Base-by-base conservation (phyloP, 2,329 filamentous ascomycete genomes). In the Chaetomiaceae sp. region DNA sequence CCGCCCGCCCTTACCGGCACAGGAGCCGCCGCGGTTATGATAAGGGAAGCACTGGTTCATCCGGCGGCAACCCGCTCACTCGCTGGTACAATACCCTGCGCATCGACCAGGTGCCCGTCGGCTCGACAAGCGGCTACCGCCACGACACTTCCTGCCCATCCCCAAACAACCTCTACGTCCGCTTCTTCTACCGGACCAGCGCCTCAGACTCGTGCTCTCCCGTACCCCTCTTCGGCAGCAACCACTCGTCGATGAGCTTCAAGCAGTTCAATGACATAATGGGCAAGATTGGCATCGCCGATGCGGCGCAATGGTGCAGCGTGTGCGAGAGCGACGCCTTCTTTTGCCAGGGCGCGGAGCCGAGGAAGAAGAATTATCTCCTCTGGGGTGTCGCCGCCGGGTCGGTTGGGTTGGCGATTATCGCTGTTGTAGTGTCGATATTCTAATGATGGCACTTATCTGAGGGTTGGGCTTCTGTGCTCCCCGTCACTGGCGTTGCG, bases 151-250 rank as follows among this genome's bases (percentile, higher is more conserved):
- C 40, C 1, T 68, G 65, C 48, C 72, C 73, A 0, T 43, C 58
- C 2, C 52, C 60, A 0, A 62, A 70, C 9, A 70, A 77, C 19
- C 68, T 83, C 15, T 72, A 68, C 53, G 75, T 84, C 4, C 76
- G 81, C n/a, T 81, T 84, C 64, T 65, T 78, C 3, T 84, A 82
- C 68, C 75, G 77, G 27, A 75, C 68, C 75, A 77, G 29, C 75
- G 77, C 6, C 68, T 14, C 31, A 7, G 4, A 2, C 6, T 23
- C 22, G 29, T 3, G 7, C 38, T 36, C 19, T n/a, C 27, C 8
- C 33, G 17, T 14, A 72, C 17, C 54, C 64, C 66, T 79, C 3
- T 79, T 78, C 36, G 66, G 67, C 3, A 62, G 65, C 29, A 62
- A 61, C 20, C 65, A 69, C 17, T 57, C 61, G 3, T 63, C 57